Evolutionary conservation across 768 basidiomycete species (phyloP).

Genomic region (Trametes elegans): DNA sequence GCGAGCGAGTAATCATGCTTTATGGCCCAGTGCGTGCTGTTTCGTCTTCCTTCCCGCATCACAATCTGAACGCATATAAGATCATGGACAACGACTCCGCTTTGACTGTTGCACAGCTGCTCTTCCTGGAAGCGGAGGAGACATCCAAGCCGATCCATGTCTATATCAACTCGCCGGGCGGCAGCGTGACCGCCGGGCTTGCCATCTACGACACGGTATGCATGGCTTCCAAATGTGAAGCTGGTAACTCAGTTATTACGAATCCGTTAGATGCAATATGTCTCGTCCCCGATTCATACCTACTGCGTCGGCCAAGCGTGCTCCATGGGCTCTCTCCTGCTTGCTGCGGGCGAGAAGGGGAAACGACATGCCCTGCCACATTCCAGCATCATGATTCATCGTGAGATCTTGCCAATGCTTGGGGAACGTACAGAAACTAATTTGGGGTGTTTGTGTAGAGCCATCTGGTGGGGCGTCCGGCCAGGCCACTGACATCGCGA

Average conservation of each 20-base stretch:
- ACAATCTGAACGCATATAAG: slow-evolving; percentile 41
- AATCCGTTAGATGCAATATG: slow-evolving; percentile 89
- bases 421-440: too few species aligned
- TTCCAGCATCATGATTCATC: slow-evolving; percentile 98
- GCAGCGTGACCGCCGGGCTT: slow-evolving; percentile 92
- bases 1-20: slow-evolving; percentile 94
- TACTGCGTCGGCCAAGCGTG: slow-evolving; percentile 95
- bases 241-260: too few species aligned
- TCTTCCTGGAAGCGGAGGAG: slow-evolving; percentile 96
- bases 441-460: slow-evolving; percentile 56
- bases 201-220: slow-evolving; percentile 97
- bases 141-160: slow-evolving; percentile 91
- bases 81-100: slow-evolving; percentile 90
- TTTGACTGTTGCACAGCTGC: slow-evolving; percentile 84
- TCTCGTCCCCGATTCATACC: slow-evolving; percentile 92
- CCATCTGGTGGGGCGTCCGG: slow-evolving; percentile 96
- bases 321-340: slow-evolving; percentile 92
- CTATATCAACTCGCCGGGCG: slow-evolving; percentile 97
- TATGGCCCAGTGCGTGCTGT: slow-evolving; percentile 76
- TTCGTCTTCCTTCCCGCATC: too few species aligned
- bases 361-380: slow-evolving; percentile 92
- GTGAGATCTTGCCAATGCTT: slow-evolving; percentile 43
- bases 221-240: not conserved
- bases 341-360: slow-evolving; percentile 87
- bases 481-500: slow-evolving; percentile 96